Conservation (phyloP, 108 stramenopile genomes). For the Tribonema minus region DNA sequence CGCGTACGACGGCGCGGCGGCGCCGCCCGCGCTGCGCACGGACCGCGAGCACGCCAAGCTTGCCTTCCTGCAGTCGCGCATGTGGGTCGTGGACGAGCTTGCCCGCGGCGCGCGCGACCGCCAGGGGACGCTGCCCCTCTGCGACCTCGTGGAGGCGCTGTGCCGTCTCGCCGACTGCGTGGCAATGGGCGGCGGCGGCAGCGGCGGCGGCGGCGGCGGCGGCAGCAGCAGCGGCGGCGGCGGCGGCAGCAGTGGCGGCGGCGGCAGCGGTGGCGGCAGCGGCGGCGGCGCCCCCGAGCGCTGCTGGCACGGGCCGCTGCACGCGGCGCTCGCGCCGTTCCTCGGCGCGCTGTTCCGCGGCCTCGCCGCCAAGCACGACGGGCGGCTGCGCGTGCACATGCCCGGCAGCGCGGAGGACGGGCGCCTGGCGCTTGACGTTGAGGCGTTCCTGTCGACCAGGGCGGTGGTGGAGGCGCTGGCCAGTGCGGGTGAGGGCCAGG, state of each 20-base stretch:
- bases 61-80: constrained; percentile 11
- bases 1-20: too few species aligned
- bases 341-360: not conserved
- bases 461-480: not conserved
- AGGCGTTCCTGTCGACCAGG: not conserved
- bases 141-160: too few species aligned
- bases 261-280: not conserved
- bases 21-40: too few species aligned
- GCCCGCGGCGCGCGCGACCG: too few species aligned
- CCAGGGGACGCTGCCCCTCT: too few species aligned
- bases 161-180: not conserved
- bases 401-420: not conserved
- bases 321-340: not conserved
- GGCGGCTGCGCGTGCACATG: not conserved
- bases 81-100: too few species aligned
- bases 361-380: not conserved
- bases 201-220: not conserved
- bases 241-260: not conserved
- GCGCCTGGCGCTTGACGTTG: not conserved
- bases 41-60: constrained; percentile 9
- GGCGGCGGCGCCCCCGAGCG: not conserved
- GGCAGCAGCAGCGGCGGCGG: not conserved
- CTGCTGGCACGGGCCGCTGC: not conserved
- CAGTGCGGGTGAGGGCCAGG: not conserved
- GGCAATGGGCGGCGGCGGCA: not conserved